Evolutionary conservation across 352 stramenopile species (phyloP).

Genomic region (Phytophthora lateralis): DNA sequence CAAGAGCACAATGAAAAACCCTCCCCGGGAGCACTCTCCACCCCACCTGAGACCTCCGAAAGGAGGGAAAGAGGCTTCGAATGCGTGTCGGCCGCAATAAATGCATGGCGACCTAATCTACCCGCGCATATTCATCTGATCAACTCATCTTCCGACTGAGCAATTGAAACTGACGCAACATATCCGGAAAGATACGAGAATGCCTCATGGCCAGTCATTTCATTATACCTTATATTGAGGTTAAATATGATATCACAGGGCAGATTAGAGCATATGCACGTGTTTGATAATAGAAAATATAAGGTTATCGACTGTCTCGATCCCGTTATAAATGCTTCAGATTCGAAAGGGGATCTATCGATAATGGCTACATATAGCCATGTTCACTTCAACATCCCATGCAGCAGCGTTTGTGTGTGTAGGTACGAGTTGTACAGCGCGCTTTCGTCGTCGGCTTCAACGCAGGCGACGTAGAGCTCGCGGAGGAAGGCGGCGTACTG

Average conservation of each 20-base stretch:
- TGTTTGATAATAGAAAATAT: background rate
- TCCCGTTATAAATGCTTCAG: background rate
- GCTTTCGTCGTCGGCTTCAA: conserved; percentile 46
- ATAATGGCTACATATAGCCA: conserved; percentile 20
- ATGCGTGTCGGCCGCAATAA: conserved; percentile 19
- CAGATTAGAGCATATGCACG: no score
- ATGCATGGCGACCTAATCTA: background rate
- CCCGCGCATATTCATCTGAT: background rate
- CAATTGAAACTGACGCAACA: conserved; percentile 12
- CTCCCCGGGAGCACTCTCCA: conserved; percentile 29
- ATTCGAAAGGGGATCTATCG: conserved; percentile 23
- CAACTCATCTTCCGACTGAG: background rate
- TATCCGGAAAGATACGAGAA: background rate
- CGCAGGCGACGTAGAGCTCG: conserved; percentile 46
- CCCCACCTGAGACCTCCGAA: conserved; percentile 28
- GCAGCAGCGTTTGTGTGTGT: conserved; percentile 41
- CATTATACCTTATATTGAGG: background rate
- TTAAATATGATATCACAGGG: background rate
- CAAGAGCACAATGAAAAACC: conserved; percentile 7
- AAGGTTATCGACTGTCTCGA: background rate
- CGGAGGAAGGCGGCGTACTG: conserved; percentile 44
- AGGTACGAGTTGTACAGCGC: conserved; percentile 45
- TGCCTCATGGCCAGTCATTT: conserved; percentile 22
- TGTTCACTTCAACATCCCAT: conserved; percentile 16
- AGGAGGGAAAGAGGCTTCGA: conserved; percentile 25